Evolutionary conservation across 495 filamentous ascomycete genomes (phyloP).

Genomic region (Xylaria bambusicola): DNA sequence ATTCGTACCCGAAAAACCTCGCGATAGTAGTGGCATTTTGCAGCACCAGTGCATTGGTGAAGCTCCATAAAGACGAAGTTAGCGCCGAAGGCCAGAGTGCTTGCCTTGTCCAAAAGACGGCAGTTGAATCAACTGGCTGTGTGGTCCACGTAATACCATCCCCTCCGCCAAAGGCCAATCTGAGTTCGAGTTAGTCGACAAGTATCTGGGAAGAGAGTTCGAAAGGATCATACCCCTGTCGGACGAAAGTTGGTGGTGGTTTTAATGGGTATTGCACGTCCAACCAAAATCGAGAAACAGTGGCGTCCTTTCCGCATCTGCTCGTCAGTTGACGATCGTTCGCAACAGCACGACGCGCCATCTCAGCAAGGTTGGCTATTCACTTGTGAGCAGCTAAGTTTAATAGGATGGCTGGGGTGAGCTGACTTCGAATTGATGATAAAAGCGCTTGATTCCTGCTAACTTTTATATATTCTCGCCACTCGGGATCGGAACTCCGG

Average conservation of each 20-base stretch:
- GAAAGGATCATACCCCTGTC: slow-evolving; percentile 37
- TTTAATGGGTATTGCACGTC: slow-evolving; percentile 41
- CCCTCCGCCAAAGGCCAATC: slow-evolving; percentile 35
- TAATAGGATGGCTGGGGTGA: too few relatives aligned
- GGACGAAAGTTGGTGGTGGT: slow-evolving; percentile 44
- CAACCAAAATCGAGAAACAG: slow-evolving; percentile 37
- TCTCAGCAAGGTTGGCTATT: slow-evolving; percentile 34
- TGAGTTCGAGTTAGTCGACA: slow-evolving; percentile 22
- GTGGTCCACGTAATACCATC: slow-evolving; percentile 32
- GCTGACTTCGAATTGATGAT: slow-evolving; percentile 53
- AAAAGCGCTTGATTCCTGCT: slow-evolving; percentile 53
- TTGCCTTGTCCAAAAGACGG: slow-evolving; percentile 32
- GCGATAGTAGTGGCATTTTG: slow-evolving; percentile 32
- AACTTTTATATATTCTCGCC: slow-evolving; percentile 64
- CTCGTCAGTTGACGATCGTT: slow-evolving; percentile 14
- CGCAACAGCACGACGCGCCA: slow-evolving; percentile 22
- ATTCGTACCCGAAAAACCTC: slow-evolving; percentile 37
- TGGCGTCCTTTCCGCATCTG: slow-evolving; percentile 26
- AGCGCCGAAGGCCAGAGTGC: slow-evolving; percentile 40
- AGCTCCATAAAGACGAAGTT: slow-evolving; percentile 36
- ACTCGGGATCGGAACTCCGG: slow-evolving; percentile 66
- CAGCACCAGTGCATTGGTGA: slow-evolving; percentile 32
- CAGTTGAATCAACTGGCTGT: slow-evolving; percentile 31
- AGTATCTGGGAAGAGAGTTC: neutral
- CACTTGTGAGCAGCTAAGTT: neutral